Conservation (phyloP, 2,329 filamentous ascomycete genomes). For the Alternaria sp. region DNA sequence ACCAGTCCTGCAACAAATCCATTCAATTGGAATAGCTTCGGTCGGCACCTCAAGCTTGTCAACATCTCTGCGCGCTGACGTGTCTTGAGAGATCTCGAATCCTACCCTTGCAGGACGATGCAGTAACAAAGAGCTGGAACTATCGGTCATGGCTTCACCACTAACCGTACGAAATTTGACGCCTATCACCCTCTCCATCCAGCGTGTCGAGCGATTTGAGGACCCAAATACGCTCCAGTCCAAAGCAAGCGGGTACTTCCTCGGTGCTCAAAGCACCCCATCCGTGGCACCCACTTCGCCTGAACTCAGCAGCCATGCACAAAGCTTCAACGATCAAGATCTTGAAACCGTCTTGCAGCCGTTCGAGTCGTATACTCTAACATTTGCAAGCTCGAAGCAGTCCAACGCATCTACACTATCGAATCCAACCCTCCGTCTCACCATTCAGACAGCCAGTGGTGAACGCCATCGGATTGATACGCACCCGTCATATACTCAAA, state of each 20-base stretch:
- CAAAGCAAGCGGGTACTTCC: constrained; percentile 42
- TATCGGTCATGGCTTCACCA: constrained; percentile 33
- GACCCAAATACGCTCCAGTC: constrained; percentile 54
- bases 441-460: constrained; percentile 66
- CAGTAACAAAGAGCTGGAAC: neutral
- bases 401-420: constrained; percentile 20
- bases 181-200: constrained; percentile 73
- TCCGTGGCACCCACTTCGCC: constrained; percentile 46
- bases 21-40: neutral
- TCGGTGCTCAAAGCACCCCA: constrained; percentile 30
- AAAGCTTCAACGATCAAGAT: constrained; percentile 67
- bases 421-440: constrained; percentile 72
- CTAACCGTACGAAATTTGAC: constrained; percentile 86
- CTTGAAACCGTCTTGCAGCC: constrained; percentile 69
- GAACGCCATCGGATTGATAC: constrained; percentile 74
- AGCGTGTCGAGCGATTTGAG: constrained; percentile 75
- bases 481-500: constrained; percentile 61
- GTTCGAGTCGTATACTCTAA: constrained; percentile 70
- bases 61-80: neutral
- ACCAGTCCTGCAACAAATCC: neutral
- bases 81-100: neutral
- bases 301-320: constrained; percentile 60
- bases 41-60: neutral
- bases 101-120: neutral
- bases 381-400: constrained; percentile 54